A percentile compares a stretch with the other conserved stretches of the same genome.
Evolutionary conservation across 2,329 filamentous ascomycete species (phyloP).

Genomic region (Sporothrix humicola): DNA sequence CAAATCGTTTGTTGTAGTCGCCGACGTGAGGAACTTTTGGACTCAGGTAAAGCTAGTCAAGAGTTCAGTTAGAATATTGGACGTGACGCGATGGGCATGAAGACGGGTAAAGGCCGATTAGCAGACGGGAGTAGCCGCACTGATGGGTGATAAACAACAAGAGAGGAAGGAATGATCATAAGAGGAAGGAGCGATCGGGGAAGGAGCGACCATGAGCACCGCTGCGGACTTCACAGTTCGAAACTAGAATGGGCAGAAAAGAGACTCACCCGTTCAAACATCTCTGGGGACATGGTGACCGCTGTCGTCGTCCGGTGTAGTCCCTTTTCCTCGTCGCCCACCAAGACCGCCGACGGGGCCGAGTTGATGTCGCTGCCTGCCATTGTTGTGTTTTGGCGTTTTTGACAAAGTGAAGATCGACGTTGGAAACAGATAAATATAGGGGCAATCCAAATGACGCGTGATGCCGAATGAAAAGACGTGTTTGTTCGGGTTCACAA

Average conservation of each 20-base stretch:
- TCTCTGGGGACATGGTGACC: background rate
- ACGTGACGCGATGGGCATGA: too few species aligned
- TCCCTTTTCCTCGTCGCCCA: constrained; percentile 12
- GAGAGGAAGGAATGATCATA: background rate
- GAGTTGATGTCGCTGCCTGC: constrained; percentile 13
- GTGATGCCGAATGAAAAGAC: too few species aligned
- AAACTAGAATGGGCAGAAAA: background rate
- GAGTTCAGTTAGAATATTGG: background rate
- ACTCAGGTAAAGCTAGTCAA: background rate
- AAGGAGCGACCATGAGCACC: too few species aligned
- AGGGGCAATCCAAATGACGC: too few species aligned
- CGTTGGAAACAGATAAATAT: background rate
- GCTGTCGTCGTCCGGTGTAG: background rate
- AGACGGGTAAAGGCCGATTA: too few species aligned
- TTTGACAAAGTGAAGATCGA: background rate
- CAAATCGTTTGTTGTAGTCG: constrained; percentile 6
- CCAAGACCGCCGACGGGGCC: background rate
- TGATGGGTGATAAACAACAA: background rate
- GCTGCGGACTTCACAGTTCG: too few species aligned
- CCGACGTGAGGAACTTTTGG: constrained; percentile 13
- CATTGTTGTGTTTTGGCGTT: background rate
- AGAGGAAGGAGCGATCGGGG: background rate
- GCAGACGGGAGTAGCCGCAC: too few species aligned
- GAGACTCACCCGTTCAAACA: constrained; percentile 3
- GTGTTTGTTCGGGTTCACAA: too few species aligned